These are phyloP conservation scores for Parmelia sp. DNA, from an alignment of 495 filamentous ascomycete species.

Conservation along the genomic window DNA sequence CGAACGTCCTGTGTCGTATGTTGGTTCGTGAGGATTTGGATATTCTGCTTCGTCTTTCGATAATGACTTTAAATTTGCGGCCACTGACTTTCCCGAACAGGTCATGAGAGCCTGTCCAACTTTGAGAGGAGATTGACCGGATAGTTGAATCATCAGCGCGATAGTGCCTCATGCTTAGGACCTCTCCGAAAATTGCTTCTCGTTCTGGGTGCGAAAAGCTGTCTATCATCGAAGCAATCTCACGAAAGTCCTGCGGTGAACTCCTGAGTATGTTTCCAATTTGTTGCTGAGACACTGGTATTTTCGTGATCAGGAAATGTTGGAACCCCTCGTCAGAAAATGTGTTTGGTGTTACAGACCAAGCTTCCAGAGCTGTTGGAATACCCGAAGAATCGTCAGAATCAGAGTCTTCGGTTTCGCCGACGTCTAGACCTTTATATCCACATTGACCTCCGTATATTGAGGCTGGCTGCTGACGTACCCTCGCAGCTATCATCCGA, in stretches of 20 bases:
- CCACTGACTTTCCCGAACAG: constrained; percentile 6
- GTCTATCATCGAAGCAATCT: neutral
- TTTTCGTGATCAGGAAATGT: neutral
- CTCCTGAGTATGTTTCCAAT: neutral
- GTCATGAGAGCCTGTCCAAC: constrained; percentile 1
- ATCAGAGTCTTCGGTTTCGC: neutral
- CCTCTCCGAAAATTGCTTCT: neutral
- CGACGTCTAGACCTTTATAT: neutral
- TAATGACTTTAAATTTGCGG: neutral
- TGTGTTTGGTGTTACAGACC: constrained; percentile 2
- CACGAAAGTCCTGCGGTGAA: neutral
- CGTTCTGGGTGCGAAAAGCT: neutral
- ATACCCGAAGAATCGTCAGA: neutral
- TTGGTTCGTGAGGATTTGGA: neutral
- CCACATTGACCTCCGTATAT: neutral
- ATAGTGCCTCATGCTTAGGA: neutral
- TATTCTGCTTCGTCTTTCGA: neutral
- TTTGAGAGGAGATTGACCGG: neutral
- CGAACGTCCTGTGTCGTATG: neutral
- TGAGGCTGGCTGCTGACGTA: neutral
- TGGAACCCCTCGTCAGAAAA: neutral
- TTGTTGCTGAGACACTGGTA: neutral
- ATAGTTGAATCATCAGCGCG: neutral
- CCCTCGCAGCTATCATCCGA: neutral
- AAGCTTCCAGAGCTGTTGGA: neutral